These are phyloP conservation scores for Piromyces finnis DNA, from an alignment of 192 early-diverging fungal genomes.

Conservation along the genomic window DNA sequence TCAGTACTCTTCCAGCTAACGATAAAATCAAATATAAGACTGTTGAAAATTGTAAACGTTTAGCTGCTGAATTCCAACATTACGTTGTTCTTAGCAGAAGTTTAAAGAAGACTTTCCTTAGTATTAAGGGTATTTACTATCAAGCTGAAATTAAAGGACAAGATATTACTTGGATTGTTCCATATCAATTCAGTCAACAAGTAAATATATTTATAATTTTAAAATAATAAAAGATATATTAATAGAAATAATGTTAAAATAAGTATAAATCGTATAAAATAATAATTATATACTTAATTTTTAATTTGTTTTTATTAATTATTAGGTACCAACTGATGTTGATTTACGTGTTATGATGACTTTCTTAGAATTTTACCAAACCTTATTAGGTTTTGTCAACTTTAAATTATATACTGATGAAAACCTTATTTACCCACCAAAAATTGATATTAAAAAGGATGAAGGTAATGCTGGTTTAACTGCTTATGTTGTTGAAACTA, in stretches of 20 bases:
- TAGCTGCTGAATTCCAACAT: conserved; percentile 86
- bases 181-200: conserved; percentile 82
- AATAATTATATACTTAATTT: too few relatives aligned
- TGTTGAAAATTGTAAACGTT: conserved; percentile 56
- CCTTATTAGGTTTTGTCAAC: conserved; percentile 84
- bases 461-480: conserved; percentile 45
- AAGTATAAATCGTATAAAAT: too few relatives aligned
- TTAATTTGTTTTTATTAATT: too few relatives aligned
- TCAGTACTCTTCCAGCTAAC: conserved; percentile 71
- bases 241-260: too few relatives aligned
- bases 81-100: conserved; percentile 62
- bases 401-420: conserved; percentile 74
- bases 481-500: conserved; percentile 42
- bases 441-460: conserved; percentile 43
- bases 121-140: conserved; percentile 99
- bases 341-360: conserved; percentile 95
- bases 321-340: conserved; percentile 65
- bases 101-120: conserved; percentile 80
- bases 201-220: conserved; percentile 14
- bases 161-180: conserved; percentile 85
- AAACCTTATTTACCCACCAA: conserved; percentile 85
- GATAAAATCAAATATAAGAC: conserved; percentile 33
- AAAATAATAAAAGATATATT: too few relatives aligned
- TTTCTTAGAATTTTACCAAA: conserved; percentile 91
- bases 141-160: conserved; percentile 94